Base-by-base conservation (phyloP, 2,329 filamentous ascomycete genomes). In the Pseudogymnoascus sp. region DNA sequence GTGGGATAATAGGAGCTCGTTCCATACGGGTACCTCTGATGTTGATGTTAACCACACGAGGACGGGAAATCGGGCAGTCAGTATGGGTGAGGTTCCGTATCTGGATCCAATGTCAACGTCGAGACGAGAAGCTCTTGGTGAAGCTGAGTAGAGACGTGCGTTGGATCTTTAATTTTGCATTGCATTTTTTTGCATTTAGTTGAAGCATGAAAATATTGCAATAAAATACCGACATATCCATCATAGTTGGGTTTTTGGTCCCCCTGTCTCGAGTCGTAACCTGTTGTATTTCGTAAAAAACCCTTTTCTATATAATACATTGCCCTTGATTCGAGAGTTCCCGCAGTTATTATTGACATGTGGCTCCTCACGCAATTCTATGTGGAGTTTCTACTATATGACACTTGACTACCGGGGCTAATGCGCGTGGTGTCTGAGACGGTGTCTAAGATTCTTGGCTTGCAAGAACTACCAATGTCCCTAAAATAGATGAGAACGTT, bases 1-100 rank as follows among this genome's bases (percentile, higher is more conserved):
- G 52, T 75, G 73, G 73, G 73, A 75, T 61, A 74, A 74, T 30
- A 64, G 73, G 19, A 66, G 66, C 45, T 69, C 67, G 19, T 75
- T 70, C 61, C 70, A 72, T 58, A 60, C 66, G 5, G 69, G 72
- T n/a, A 74, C 71, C 1, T 69, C 67, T 60, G 72, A 74, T 60
- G 73, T 72, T 60, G 69, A 72, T 28, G 72, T 68, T 6, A 64
- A 69, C 42, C 69, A 70, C 6, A 67, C 69, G 25, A 63, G 72
- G 41, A 67, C 67, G 61, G 72, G 72, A 8, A 68, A 73, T 60
- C 67, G 72, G 9, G 72, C 69, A 0, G 70, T 73, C 22, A 69
- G 73, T 38, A 68, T 74, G 30, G 73, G 72, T 9, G 73, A 75
- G 62, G 63, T 62, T 12, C 73, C 73, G 2, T 75, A 71, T 62